Conservation (phyloP, 805 yeast species). For the Blastobotrys terrestris region DNA sequence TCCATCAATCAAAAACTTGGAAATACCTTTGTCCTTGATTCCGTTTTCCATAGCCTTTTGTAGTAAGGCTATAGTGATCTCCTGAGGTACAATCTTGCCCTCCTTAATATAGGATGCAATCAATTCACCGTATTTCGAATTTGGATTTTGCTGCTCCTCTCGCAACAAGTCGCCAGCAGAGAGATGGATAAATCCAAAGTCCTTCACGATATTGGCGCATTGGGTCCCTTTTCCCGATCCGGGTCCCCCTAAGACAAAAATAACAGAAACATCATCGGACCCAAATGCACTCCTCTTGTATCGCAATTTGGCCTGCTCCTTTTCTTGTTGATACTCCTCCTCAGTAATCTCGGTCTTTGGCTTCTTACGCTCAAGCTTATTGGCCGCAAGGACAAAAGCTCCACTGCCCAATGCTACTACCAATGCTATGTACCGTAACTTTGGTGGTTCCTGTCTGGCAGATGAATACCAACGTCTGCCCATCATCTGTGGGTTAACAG, state of each 20-base stretch:
- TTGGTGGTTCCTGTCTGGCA: conserved; percentile 23
- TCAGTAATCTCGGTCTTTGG: conserved; percentile 25
- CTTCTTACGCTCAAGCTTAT: conserved; percentile 25
- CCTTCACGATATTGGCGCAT: conserved; percentile 59
- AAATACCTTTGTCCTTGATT: conserved; percentile 35
- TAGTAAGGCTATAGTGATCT: conserved; percentile 69
- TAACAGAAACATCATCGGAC: conserved; percentile 64
- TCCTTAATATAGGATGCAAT: conserved; percentile 77
- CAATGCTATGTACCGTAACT: conserved; percentile 28
- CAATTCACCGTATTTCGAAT: conserved; percentile 70
- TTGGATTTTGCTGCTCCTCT: conserved; percentile 72
- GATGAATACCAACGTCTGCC: background rate
- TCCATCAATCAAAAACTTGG: conserved; percentile 75
- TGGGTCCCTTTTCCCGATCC: conserved; percentile 29
- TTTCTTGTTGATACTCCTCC: conserved; percentile 33
- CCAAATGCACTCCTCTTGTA: conserved; percentile 41
- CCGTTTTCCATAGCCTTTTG: conserved; percentile 60
- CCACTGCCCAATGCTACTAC: conserved; percentile 30
- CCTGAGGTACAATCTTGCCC: conserved; percentile 82
- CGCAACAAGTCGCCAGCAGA: conserved; percentile 86
- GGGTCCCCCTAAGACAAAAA: conserved; percentile 87
- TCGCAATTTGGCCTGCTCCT: conserved; percentile 21
- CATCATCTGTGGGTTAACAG: background rate
- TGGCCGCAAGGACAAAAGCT: conserved; percentile 28
- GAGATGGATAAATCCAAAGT: conserved; percentile 69